A percentile compares a stretch with the other conserved stretches of the same genome.
Conservation (phyloP, 495 filamentous ascomycete species). For the Penicillium fimorum region DNA sequence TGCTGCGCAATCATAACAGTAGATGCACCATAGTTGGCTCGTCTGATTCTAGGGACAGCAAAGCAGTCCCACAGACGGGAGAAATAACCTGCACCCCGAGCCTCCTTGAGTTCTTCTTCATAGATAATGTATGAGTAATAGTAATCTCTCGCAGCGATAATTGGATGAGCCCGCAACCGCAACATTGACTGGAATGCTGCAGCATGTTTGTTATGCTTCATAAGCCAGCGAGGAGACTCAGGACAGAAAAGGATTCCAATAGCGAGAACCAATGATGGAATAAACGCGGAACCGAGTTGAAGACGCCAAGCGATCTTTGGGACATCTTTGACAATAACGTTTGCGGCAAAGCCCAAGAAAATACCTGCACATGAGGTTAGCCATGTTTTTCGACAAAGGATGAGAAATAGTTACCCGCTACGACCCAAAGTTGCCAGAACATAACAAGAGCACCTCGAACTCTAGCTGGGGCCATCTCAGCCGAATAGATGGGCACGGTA, state of each 20-base stretch:
- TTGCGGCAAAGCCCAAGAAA: conserved; percentile 60
- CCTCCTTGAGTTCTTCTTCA: conserved; percentile 46
- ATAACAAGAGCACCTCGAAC: conserved; percentile 66
- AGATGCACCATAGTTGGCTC: conserved; percentile 60
- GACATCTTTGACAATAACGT: conserved; percentile 56
- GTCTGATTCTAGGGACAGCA: conserved; percentile 60
- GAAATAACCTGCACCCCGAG: conserved; percentile 48
- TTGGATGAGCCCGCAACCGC: conserved; percentile 52
- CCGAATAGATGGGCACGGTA: conserved; percentile 63
- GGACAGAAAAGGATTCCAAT: conserved; percentile 63
- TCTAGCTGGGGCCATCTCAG: conserved; percentile 59
- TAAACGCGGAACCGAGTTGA: conserved; percentile 64
- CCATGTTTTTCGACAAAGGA: background rate
- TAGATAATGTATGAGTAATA: conserved; percentile 56
- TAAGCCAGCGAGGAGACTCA: conserved; percentile 67
- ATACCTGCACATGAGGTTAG: conserved; percentile 51
- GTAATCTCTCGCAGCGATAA: conserved; percentile 35
- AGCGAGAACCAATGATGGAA: conserved; percentile 61
- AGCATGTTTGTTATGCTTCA: conserved; percentile 54
- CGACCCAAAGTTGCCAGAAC: conserved; percentile 59
- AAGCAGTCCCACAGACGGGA: conserved; percentile 59
- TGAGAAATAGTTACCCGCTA: conserved; percentile 15
- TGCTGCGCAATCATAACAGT: conserved; percentile 63
- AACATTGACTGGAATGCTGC: conserved; percentile 55
- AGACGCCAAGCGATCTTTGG: conserved; percentile 61